Base-by-base conservation (phyloP, 352 stramenopile species). In the Albugo candida region DNA sequence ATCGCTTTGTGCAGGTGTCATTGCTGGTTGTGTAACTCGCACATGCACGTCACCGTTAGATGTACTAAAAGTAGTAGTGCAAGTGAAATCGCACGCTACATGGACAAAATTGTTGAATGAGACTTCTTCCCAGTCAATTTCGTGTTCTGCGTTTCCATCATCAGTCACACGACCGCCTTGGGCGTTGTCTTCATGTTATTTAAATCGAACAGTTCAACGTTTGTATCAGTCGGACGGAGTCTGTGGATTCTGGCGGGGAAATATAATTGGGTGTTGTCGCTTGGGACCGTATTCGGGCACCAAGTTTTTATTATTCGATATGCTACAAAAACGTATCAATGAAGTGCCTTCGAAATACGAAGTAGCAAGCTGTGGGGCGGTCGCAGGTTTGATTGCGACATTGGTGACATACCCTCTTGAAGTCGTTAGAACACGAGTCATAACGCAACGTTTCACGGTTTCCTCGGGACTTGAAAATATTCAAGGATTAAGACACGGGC, bases 1-100 rank as follows among this genome's bases (percentile, higher is more conserved):
- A 56, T 84, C 70, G 1, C 56, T 88, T 45, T 58, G 83, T 17
- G 75, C 75, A 2, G 75, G 75, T 19, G 67, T 81, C 41, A 67
- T 88, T 55, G 73, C 75, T 13, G 75, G 75, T 41, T 85, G 72
- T 56, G 70, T 88, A 49, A 85, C 75, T 39, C 72, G 75, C 54
- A 83, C 75, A 3, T 82, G 65, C 63, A 88, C 75, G 46, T 85
- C 75, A 18, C 75, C 75, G 6, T 55, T 88, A 16, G 75, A 88
- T 47, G 73, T 85, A 61, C 66, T 88, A 49, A 85, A 85, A 63
- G 85, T 88, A 58, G 56, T 85, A 16, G 81, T 88, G 42, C 75
- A 88, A 54, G 72, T 87, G 11, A 79, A 81, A 51, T 31, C 24
- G 24, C 24, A 31, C 24, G 8, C 24, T 8, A 31, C 24, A 8